These are phyloP conservation scores for Scedosporium aurantiacum DNA, from an alignment of 2,329 filamentous ascomycete species.

Conservation along the genomic window DNA sequence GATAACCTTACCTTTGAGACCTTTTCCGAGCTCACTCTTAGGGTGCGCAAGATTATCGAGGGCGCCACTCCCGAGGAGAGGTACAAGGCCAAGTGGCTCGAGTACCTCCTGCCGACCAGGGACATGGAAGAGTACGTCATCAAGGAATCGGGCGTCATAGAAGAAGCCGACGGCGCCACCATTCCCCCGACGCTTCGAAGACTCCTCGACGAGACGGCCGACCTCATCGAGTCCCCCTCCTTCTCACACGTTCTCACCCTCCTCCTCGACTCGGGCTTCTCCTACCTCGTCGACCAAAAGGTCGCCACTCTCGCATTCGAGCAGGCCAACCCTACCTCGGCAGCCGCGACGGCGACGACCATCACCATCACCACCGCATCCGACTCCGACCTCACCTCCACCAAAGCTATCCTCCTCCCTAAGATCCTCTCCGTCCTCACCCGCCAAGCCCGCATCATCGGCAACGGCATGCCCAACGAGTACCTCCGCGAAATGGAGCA, in stretches of 20 bases:
- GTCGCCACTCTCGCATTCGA: conserved; percentile 73
- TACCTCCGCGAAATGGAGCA: conserved; percentile 66
- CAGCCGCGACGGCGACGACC: conserved; percentile 10
- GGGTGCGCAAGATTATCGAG: conserved; percentile 79
- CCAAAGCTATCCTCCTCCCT: conserved; percentile 63
- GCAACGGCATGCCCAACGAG: conserved; percentile 62
- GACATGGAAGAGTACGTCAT: conserved; percentile 77
- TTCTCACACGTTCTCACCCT: conserved; percentile 80
- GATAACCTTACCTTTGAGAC: conserved; percentile 76
- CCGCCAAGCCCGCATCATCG: conserved; percentile 81
- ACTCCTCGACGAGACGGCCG: conserved; percentile 88
- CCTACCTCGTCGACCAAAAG: conserved; percentile 70
- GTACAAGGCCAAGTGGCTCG: conserved; percentile 56
- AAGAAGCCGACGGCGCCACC: conserved; percentile 20
- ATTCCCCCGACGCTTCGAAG: conserved; percentile 58
- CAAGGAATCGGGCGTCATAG: conserved; percentile 69
- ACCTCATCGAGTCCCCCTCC: conserved; percentile 86
- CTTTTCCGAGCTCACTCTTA: conserved; percentile 68
- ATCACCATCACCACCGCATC: conserved; percentile 11
- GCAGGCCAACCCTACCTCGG: conserved; percentile 17
- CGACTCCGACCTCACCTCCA: conserved; percentile 32
- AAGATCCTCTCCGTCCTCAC: conserved; percentile 84
- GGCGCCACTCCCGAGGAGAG: conserved; percentile 37
- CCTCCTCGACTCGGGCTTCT: conserved; percentile 80
- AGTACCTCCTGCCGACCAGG: conserved; percentile 68